phyloP scores from a whole-genome alignment of 306 rosid species.

The Trichosanthes cucumerina region DNA sequence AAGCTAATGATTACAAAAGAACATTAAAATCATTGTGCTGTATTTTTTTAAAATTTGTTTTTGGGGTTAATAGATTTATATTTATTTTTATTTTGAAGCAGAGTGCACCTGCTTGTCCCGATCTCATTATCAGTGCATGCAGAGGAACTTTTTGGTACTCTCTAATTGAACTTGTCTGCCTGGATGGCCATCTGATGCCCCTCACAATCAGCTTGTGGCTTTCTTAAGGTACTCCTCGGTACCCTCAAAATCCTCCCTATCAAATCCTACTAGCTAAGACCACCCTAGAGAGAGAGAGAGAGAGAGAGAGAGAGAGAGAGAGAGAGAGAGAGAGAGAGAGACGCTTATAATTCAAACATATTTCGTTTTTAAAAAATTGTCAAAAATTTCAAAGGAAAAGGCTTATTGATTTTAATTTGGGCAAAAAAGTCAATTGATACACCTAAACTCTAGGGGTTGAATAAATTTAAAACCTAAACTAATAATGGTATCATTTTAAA shows the following conservation, averaged over 20 bases:
- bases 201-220: background rate
- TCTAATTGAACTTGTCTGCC: slow-evolving; percentile 33
- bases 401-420: background rate
- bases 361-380: background rate
- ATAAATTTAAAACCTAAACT: no score
- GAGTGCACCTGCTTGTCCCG: slow-evolving; percentile 20
- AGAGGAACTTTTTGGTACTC: slow-evolving; percentile 12
- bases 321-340: background rate
- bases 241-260: background rate
- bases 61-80: background rate
- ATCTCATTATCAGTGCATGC: slow-evolving; percentile 31
- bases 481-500: no score
- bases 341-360: background rate
- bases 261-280: slow-evolving; percentile 2
- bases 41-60: background rate
- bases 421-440: no score
- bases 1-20: slow-evolving; percentile 46
- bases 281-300: background rate
- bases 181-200: background rate
- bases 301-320: background rate
- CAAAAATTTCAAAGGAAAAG: background rate
- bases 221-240: slow-evolving; percentile 11
- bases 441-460: no score
- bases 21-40: slow-evolving; percentile 38
- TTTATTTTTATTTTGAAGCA: background rate